Percentiles rank a stretch among this genome's conserved stretches.
Conservation (phyloP, 2,329 filamentous ascomycete species). For the Lasiodiplodia citricola region DNA sequence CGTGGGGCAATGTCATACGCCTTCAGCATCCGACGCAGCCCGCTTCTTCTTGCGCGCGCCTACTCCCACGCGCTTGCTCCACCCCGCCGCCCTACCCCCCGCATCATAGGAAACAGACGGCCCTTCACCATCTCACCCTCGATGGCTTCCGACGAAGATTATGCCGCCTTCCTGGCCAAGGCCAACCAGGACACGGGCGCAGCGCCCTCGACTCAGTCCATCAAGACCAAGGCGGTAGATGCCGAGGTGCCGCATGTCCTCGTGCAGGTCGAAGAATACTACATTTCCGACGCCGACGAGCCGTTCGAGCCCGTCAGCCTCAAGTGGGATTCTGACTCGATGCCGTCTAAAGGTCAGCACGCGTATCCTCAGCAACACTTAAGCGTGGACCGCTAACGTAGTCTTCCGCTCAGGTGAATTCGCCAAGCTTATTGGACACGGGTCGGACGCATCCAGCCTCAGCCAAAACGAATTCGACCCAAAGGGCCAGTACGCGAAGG, state of each 20-base stretch:
- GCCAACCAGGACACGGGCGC: slow-evolving; percentile 71
- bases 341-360: slow-evolving; percentile 56
- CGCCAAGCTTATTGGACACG: slow-evolving; percentile 66
- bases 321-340: slow-evolving; percentile 59
- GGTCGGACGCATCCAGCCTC: slow-evolving; percentile 64
- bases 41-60: slow-evolving; percentile 18
- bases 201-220: slow-evolving; percentile 35
- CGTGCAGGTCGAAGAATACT: slow-evolving; percentile 61
- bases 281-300: slow-evolving; percentile 83
- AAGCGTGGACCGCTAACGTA: background rate
- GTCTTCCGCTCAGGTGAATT: slow-evolving; percentile 64
- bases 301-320: slow-evolving; percentile 79
- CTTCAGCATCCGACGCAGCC: background rate
- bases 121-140: slow-evolving; percentile 30
- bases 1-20: slow-evolving; percentile 20
- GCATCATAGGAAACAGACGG: background rate
- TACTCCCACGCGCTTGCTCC: background rate
- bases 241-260: slow-evolving; percentile 62
- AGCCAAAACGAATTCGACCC: slow-evolving; percentile 75
- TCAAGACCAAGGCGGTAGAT: slow-evolving; percentile 48
- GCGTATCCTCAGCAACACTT: slow-evolving; percentile 34
- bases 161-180: slow-evolving; percentile 84
- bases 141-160: slow-evolving; percentile 81
- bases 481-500: slow-evolving; percentile 69
- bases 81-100: background rate